Conservation (phyloP, 495 filamentous ascomycete genomes). For the Neurospora sp. region DNA sequence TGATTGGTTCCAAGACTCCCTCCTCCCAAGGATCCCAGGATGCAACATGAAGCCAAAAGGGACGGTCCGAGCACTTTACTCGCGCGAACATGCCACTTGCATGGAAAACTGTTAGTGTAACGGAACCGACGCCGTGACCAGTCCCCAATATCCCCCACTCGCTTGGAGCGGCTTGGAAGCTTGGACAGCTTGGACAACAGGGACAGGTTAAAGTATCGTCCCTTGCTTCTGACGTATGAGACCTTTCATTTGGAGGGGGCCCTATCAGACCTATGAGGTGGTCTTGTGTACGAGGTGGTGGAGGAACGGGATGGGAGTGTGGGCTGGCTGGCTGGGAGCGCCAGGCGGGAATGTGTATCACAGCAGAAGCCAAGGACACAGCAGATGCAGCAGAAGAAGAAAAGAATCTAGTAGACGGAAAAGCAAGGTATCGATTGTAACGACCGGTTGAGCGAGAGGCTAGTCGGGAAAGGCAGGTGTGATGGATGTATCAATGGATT, state of each 20-base stretch:
- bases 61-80: neutral
- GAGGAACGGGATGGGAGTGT: neutral
- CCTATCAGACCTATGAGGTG: neutral
- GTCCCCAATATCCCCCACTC: neutral
- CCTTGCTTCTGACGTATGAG: neutral
- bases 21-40: neutral
- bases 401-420: too few relatives aligned
- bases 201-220: neutral
- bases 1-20: neutral
- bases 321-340: neutral
- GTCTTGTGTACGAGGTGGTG: neutral
- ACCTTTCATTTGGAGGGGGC: neutral
- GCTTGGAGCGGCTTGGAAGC: neutral
- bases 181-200: neutral
- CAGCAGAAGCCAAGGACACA: neutral
- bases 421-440: too few relatives aligned
- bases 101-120: neutral
- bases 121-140: neutral
- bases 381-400: neutral
- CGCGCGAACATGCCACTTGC: neutral
- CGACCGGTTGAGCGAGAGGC: neutral
- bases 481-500: neutral
- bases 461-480: neutral
- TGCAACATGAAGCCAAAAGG: neutral
- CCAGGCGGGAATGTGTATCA: neutral